Base-by-base conservation (phyloP, 805 yeast genomes). In the Phaffomyces thermotolerans region DNA sequence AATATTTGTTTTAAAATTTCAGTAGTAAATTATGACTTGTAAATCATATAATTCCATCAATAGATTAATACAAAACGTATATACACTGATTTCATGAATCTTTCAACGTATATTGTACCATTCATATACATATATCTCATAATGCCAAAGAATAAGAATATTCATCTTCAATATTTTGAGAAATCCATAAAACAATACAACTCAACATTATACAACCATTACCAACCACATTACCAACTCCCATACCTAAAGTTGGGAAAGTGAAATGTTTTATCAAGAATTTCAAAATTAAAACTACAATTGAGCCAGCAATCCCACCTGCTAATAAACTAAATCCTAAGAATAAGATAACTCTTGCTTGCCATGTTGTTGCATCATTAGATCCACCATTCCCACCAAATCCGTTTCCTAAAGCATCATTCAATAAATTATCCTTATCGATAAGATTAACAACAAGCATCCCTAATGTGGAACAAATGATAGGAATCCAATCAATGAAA, bases 111-210 rank as follows among this genome's bases (percentile, higher is more conserved):
- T 31, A 31, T 15, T 4, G 8, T 23, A 22, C 9, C 9, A 8
- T 5, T 4, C 22, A 6, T 23, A 5, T 14, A 7, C 24, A 20
- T 17, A 6, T 30, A 12, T 15, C 29, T 40, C 60, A 86, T 53
- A 87, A 68, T 27, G 95, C 89, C 60, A 90, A 75, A 37, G 95
- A 84, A 62, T 93, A 91, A 50, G 95, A 84, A 65, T 90, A 91
- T 64, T 91, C 98, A 59, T 93, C 98, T 63, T 93, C 97, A 46
- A 89, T 81, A 62, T 89, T 93, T 62, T 91, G 98, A 20, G 96
- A 88, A 42, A 91, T 69, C 99, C 99, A 93, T 55, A 93, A 68
- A 8, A 82, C 72, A 38, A 87, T 78, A 64, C 97, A 90, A 68
- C 97, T 88, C 54, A 87, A 66, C 88, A 91, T 84, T 31, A 91